Conservation (phyloP, 2,329 filamentous ascomycete species). For the Emericellopsis cladophorae region DNA sequence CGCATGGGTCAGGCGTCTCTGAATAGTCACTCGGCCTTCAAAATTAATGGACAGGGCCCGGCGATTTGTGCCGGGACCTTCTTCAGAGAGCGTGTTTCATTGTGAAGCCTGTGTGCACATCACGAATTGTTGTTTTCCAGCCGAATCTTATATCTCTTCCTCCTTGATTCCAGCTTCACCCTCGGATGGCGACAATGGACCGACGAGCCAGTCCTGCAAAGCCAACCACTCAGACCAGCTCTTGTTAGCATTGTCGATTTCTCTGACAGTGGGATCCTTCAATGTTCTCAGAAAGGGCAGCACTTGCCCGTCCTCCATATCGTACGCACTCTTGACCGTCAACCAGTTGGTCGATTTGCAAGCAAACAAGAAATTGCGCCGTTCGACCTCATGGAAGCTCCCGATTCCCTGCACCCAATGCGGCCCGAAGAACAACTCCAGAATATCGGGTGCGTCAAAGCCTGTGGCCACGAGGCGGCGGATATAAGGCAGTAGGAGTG, state of each 20-base stretch:
- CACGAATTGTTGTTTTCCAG: no score
- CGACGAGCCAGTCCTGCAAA: slow-evolving; percentile 99
- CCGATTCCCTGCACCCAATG: slow-evolving; percentile 76
- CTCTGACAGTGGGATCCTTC: slow-evolving; percentile 61
- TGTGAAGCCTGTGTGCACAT: no score
- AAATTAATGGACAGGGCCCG: no score
- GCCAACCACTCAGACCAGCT: slow-evolving; percentile 91
- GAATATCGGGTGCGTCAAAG: slow-evolving; percentile 73
- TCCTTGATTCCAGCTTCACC: not conserved
- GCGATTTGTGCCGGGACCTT: no score
- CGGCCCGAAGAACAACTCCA: slow-evolving; percentile 95
- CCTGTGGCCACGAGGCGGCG: slow-evolving; percentile 83
- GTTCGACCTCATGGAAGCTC: slow-evolving; percentile 74
- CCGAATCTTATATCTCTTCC: no score
- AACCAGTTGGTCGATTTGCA: slow-evolving; percentile 89
- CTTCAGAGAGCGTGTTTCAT: no score
- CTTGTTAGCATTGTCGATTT: slow-evolving; percentile 71
- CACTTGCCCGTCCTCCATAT: slow-evolving; percentile 70
- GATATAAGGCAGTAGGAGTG: slow-evolving; percentile 74
- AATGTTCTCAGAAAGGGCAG: slow-evolving; percentile 80
- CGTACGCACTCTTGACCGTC: slow-evolving; percentile 80
- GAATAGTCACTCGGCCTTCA: no score
- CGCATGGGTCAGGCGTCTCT: no score
- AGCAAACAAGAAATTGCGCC: slow-evolving; percentile 88
- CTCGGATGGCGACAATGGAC: slow-evolving; percentile 51